These are phyloP conservation scores for Hypholoma sublateritium DNA, from an alignment of 768 basidiomycete genomes.

Conservation along the genomic window DNA sequence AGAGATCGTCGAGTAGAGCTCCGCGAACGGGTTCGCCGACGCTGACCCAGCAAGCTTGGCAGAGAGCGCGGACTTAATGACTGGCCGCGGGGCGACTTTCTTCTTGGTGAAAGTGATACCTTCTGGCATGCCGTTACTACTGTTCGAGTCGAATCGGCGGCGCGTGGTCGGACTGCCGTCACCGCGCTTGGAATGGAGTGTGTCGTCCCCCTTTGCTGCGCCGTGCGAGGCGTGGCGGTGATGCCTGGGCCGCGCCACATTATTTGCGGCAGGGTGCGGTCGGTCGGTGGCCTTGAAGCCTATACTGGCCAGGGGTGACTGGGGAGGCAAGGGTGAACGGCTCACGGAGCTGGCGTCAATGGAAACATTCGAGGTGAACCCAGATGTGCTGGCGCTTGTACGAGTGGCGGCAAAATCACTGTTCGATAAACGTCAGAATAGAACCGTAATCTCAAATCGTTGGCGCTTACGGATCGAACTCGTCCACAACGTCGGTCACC, in stretches of 20 bases:
- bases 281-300: background rate
- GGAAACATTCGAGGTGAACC: conserved; percentile 23
- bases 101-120: conserved; percentile 49
- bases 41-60: conserved; percentile 71
- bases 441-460: background rate
- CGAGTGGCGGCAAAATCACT: conserved; percentile 73
- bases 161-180: conserved; percentile 23
- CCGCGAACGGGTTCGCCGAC: conserved; percentile 82
- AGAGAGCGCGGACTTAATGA: conserved; percentile 65
- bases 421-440: conserved; percentile 1
- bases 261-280: too few relatives aligned
- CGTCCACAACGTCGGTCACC: conserved; percentile 62
- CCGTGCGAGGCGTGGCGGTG: background rate
- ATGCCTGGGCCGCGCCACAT: background rate
- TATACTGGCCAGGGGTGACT: background rate
- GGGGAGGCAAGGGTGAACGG: background rate
- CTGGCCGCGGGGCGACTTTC: conserved; percentile 41
- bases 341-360: background rate
- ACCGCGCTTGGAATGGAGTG: too few relatives aligned
- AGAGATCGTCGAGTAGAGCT: conserved; percentile 83
- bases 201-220: background rate
- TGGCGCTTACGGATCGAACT: conserved; percentile 73
- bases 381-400: conserved; percentile 54
- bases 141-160: conserved; percentile 10
- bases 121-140: background rate